Evolutionary conservation across 768 basidiomycete species (phyloP).

Genomic region (Daedaleopsis nitida): DNA sequence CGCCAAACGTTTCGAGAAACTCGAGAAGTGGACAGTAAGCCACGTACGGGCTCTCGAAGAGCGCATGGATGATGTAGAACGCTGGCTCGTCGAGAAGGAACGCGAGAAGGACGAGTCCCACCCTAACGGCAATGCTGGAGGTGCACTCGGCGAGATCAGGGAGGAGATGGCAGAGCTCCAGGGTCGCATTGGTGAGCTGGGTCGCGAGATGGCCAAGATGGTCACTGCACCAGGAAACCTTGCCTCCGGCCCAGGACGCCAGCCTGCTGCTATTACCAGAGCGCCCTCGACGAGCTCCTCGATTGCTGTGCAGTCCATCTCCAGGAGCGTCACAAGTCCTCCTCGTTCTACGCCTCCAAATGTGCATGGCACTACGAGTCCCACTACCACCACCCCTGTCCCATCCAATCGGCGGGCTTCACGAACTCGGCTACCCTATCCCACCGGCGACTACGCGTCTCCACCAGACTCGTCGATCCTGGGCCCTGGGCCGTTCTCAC

Average conservation of each 20-base stretch:
- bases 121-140: slow-evolving; percentile 30
- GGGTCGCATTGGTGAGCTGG: slow-evolving; percentile 72
- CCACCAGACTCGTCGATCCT: slow-evolving; percentile 48
- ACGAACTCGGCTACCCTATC: slow-evolving; percentile 72
- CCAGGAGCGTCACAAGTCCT: slow-evolving; percentile 30
- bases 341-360: slow-evolving; percentile 38
- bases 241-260: slow-evolving; percentile 52
- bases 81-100: slow-evolving; percentile 87
- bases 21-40: slow-evolving; percentile 88
- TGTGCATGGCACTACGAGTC: slow-evolving; percentile 63
- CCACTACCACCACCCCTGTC: slow-evolving; percentile 51
- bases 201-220: slow-evolving; percentile 78
- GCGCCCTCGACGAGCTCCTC: slow-evolving; percentile 52
- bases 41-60: slow-evolving; percentile 90
- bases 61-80: slow-evolving; percentile 89
- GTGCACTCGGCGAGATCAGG: slow-evolving; percentile 55
- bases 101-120: slow-evolving; percentile 51
- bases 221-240: slow-evolving; percentile 56
- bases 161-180: slow-evolving; percentile 75
- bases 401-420: slow-evolving; percentile 39
- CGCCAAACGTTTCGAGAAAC: slow-evolving; percentile 82
- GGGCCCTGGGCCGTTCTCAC: slow-evolving; percentile 46
- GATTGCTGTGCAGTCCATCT: slow-evolving; percentile 40
- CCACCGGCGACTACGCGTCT: slow-evolving; percentile 80
- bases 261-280: slow-evolving; percentile 45